Percentiles rank a stretch among this genome's conserved stretches.
phyloP scores from a whole-genome alignment of 1,139 yeast species.

The Nadsonia commutata region DNA sequence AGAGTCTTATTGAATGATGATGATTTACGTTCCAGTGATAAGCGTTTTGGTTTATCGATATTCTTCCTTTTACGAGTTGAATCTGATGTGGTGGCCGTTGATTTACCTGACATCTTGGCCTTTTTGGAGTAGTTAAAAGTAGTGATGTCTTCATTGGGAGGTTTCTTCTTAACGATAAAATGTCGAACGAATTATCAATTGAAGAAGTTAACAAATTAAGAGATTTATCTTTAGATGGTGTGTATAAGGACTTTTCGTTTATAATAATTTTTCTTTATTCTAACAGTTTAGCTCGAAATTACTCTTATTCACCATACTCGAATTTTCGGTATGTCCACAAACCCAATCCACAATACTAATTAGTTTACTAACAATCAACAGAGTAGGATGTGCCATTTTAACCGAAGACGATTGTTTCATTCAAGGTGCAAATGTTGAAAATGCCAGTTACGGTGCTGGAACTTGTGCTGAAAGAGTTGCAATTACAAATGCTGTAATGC shows the following conservation, averaged over 20 bases:
- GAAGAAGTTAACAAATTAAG: not conserved
- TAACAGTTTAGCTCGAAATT: conserved; percentile 16
- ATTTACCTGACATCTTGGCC: too few species aligned
- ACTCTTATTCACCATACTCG: conserved; percentile 70
- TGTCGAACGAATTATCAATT: too few species aligned
- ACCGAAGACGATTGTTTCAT: conserved; percentile 36
- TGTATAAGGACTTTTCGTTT: not conserved
- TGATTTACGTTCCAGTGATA: too few species aligned
- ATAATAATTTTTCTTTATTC: not conserved
- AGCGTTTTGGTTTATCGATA: too few species aligned
- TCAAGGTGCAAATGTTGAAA: conserved; percentile 80
- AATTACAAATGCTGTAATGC: conserved; percentile 46
- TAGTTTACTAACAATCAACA: not conserved
- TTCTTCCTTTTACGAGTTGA: too few species aligned
- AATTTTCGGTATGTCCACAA: conserved; percentile 34
- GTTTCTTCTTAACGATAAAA: too few species aligned
- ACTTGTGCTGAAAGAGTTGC: conserved; percentile 89
- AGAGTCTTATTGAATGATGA: too few species aligned
- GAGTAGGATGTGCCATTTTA: conserved; percentile 65
- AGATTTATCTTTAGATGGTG: not conserved
- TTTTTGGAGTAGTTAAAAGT: too few species aligned
- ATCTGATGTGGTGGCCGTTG: too few species aligned
- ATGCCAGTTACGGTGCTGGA: conserved; percentile 79
- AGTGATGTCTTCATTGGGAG: too few species aligned
- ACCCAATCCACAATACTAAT: not conserved